Base-by-base conservation (phyloP, 75 land plant species). In the Selaginella moellendorffii region DNA sequence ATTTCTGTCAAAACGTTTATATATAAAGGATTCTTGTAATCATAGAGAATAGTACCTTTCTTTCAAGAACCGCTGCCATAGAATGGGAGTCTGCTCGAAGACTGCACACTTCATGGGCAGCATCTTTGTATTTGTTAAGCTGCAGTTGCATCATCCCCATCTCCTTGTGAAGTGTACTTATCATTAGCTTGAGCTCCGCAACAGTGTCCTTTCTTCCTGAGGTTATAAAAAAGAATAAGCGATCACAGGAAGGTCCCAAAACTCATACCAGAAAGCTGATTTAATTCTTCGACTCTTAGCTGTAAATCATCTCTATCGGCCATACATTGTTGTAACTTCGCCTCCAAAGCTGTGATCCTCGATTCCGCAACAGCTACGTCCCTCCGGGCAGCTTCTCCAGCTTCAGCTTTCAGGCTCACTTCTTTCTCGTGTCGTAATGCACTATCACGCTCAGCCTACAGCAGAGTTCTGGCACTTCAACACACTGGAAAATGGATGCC, bases 131-230 rank as follows among this genome's bases (percentile, higher is more conserved):
- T 63, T 85, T 79, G 71, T 67, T 71, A 22, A 93, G 64, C 59
- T 93, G 85, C 31, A 30, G 54, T 69, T 93, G 98, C 85, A 93
- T 88, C 52, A 72, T 53, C 12, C 74, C 60, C 87, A 88, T 93
- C 60, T 85, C 76, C 27, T 80, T 80, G 27, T 91, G 90, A 28
- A 93, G 65, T 42, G 87, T 81, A 51, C 86, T 74, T 65, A 88
- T 77, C 79, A 85, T 72, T 25, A 75, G 81, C 77, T 82, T 89
- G 52, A 93, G 81, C 54, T 89, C 86, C 19, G 82, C 65, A 62
- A 85, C 81, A 18, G 82, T 83, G 52, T 88, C 87, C 72, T 85
- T 82, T 65, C 87, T 78, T 65, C 87, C 98, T 88, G 74, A 31
- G 27, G 54, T 24, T 31, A 18, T 23, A 63, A 42, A 63, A 18